Base-by-base conservation (phyloP, 768 basidiomycete species). In the Termitomyces sp. region DNA sequence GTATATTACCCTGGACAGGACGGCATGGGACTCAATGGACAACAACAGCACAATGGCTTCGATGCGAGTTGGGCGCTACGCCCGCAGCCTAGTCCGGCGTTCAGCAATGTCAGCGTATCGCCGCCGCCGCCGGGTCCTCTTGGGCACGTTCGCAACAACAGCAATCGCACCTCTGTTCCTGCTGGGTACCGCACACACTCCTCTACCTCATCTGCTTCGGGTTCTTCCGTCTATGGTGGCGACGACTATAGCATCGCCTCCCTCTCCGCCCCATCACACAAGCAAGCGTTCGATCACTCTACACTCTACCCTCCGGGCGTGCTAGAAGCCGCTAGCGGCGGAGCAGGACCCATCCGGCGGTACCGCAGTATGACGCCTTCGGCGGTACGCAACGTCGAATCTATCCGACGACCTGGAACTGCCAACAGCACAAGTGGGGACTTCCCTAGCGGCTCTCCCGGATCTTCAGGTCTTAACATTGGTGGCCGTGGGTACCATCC, bases 321-420 rank as follows among this genome's bases (percentile, higher is more conserved):
- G 63, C 65, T 76, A 43, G 74, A 74, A 20, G 60, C 62, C 30
- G 59, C 64, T 2, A 67, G 62, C 27, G 61, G 62, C 55, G 80
- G 76, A 13, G 66, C 80, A n/a, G 87, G 88, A 10, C 86, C 88
- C 10, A 78, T 85, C 46, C 75, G 88, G 52, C 78, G 90, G 46
- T 84, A 90, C 66, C 79, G 89, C 55, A 89, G 88, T 69, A 89
- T 88, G 80, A 92, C 90, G 8, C 89, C 90, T 9, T 85, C 85
- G 0, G 60, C 86, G 30, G 70, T 77, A 46, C 78, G 85, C 53
- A 79, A 73, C 53, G 82, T 78, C 44, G 82, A 82, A 62, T 74
- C 76, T 34, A 79, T 76, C 49, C 70, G 79, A n/a, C 60, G 81
- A 57, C 82, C 84, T 60, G 62, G 76, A 71, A 77, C 82, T 47